Percentiles rank a stretch among this genome's conserved stretches.
Evolutionary conservation across 1,284 basidiomycete species (phyloP).

Genomic region (Leccinum solheimii): DNA sequence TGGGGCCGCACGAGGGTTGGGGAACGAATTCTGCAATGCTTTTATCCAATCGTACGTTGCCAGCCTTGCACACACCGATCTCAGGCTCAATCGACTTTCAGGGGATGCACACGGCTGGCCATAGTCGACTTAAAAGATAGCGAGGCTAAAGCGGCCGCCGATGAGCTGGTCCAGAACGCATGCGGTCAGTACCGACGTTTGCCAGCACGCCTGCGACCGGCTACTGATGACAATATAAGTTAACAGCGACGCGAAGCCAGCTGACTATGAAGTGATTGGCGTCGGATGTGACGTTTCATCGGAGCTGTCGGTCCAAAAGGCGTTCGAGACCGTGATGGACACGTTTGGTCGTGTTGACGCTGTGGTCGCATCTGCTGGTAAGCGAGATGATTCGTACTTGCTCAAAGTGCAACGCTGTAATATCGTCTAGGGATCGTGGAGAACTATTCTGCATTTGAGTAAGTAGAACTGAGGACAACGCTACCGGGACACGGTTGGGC

Average conservation of each 20-base stretch:
- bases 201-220: constrained; percentile 12
- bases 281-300: constrained; percentile 88
- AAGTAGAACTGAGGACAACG: constrained; percentile 2
- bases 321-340: constrained; percentile 66
- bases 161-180: constrained; percentile 65
- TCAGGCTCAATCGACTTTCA: constrained; percentile 29
- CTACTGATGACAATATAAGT: constrained; percentile 46
- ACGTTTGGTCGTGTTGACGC: constrained; percentile 84
- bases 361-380: constrained; percentile 87
- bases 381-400: constrained; percentile 27
- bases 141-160: constrained; percentile 72
- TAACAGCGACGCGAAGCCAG: constrained; percentile 58
- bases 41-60: constrained; percentile 79
- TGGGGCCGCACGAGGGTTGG: constrained; percentile 90
- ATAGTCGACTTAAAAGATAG: constrained; percentile 82
- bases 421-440: constrained; percentile 73
- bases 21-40: constrained; percentile 86
- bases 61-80: not conserved
- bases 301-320: constrained; percentile 75
- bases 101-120: constrained; percentile 80
- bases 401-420: constrained; percentile 4
- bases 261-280: constrained; percentile 73
- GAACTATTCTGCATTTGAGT: constrained; percentile 90
- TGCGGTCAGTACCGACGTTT: constrained; percentile 42
- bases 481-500: not conserved